Conservation (phyloP, 371 early-diverging fungal genomes). For the Thermomucor indicae-seudaticae region DNA sequence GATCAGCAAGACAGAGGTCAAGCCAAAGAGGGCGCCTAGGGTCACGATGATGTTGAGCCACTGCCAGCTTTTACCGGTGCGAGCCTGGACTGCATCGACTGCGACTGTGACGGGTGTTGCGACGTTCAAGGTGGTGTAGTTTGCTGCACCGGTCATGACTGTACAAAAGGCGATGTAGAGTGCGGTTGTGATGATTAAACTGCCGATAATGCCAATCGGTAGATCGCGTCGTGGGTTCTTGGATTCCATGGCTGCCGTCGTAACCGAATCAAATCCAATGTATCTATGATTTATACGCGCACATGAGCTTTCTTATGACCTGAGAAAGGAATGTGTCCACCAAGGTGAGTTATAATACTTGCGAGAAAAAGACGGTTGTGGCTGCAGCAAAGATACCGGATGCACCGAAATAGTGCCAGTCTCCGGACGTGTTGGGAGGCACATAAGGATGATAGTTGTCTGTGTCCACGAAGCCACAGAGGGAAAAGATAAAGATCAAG, state of each 20-base stretch:
- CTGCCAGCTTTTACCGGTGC: conserved; percentile 41
- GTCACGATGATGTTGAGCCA: conserved; percentile 75
- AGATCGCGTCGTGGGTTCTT: conserved; percentile 78
- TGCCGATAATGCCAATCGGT: conserved; percentile 84
- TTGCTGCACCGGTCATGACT: conserved; percentile 72
- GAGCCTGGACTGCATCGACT: conserved; percentile 31
- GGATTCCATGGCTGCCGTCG: conserved; percentile 85
- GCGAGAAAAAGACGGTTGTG: conserved; percentile 74
- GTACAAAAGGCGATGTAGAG: conserved; percentile 74
- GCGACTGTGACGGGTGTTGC: conserved; percentile 68
- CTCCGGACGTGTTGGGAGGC: conserved; percentile 51
- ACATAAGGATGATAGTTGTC: conserved; percentile 79
- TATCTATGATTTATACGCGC: conserved; percentile 42
- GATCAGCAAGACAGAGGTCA: conserved; percentile 76
- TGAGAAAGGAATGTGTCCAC: not conserved
- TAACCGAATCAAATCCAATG: conserved; percentile 88
- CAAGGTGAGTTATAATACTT: not conserved
- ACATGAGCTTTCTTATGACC: not conserved
- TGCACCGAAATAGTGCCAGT: conserved; percentile 61
- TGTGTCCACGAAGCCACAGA: conserved; percentile 57
- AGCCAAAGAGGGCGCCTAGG: conserved; percentile 75
- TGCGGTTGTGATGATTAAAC: conserved; percentile 70
- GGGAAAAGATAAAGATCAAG: conserved; percentile 75
- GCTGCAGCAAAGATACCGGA: conserved; percentile 75
- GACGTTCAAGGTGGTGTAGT: conserved; percentile 47